Evolutionary conservation across 441 rosid genomes (phyloP).

Genomic region (Erysimum pusillum): DNA sequence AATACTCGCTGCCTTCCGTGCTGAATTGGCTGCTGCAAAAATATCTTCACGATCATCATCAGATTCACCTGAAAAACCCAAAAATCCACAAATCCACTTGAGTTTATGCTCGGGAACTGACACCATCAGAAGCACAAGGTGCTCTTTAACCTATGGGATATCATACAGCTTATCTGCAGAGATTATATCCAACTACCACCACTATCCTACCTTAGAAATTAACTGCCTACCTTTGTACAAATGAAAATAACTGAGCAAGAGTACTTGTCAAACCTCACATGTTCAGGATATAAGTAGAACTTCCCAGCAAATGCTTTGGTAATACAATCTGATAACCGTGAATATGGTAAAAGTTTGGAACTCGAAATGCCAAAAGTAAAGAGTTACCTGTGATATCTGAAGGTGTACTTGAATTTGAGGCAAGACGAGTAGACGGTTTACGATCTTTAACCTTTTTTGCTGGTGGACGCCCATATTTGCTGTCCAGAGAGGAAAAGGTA

Average conservation of each 20-base stretch:
- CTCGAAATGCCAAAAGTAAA: slow-evolving; percentile 27
- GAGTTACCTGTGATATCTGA: slow-evolving; percentile 70
- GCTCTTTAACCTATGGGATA: neutral
- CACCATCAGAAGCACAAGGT: slow-evolving; percentile 33
- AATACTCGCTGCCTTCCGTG: slow-evolving; percentile 76
- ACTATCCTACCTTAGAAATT: slow-evolving; percentile 10
- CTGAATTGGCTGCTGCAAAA: slow-evolving; percentile 84
- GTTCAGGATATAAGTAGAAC: slow-evolving; percentile 21
- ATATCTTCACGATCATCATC: slow-evolving; percentile 91
- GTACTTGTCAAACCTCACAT: slow-evolving; percentile 21
- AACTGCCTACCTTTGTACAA: slow-evolving; percentile 2
- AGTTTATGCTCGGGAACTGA: slow-evolving; percentile 25
- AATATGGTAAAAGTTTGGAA: slow-evolving; percentile 13
- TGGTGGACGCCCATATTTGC: slow-evolving; percentile 95
- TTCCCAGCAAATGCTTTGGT: slow-evolving; percentile 6
- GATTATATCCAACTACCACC: slow-evolving; percentile 22
- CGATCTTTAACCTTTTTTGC: slow-evolving; percentile 84
- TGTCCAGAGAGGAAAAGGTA: slow-evolving; percentile 47
- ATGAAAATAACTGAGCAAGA: slow-evolving; percentile 23
- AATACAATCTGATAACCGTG: slow-evolving; percentile 6
- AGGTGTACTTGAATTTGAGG: slow-evolving; percentile 55
- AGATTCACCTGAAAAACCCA: slow-evolving; percentile 73
- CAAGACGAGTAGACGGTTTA: slow-evolving; percentile 67
- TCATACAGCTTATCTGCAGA: slow-evolving; percentile 31
- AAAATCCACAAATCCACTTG: slow-evolving; percentile 2